phyloP scores from a whole-genome alignment of 495 filamentous ascomycete genomes.

The Hypoxylon crocopeplum region DNA sequence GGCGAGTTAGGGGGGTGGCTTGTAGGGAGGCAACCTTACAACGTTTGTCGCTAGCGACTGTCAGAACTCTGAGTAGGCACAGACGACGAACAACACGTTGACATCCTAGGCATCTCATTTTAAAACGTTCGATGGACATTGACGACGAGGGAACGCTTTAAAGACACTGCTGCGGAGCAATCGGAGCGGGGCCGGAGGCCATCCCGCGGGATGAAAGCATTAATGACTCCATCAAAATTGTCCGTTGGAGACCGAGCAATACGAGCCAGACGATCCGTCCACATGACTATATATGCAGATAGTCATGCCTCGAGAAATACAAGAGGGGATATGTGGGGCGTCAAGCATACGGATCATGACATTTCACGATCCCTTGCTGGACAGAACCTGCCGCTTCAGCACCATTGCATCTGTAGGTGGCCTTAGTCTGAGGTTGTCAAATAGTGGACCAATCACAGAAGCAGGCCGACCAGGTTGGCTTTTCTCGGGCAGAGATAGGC shows the following conservation, averaged over 20 bases:
- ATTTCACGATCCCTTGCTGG: slow-evolving; percentile 5
- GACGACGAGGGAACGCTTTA: slow-evolving; percentile 58
- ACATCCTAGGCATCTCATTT: slow-evolving; percentile 45
- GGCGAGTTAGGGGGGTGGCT: background rate
- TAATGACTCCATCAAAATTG: slow-evolving; percentile 13
- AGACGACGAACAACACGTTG: slow-evolving; percentile 45
- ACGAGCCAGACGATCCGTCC: slow-evolving; percentile 10
- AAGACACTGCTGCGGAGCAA: slow-evolving; percentile 44
- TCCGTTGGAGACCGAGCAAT: slow-evolving; percentile 10
- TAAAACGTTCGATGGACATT: slow-evolving; percentile 64
- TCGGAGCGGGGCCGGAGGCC: slow-evolving; percentile 21
- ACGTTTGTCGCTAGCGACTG: slow-evolving; percentile 30
- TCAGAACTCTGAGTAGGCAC: slow-evolving; percentile 35
- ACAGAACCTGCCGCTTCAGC: background rate
- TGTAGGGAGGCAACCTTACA: slow-evolving; percentile 7
- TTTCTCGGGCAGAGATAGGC: slow-evolving; percentile 22
- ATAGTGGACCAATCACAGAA: slow-evolving; percentile 10
- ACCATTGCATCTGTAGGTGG: slow-evolving; percentile 3
- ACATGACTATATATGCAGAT: slow-evolving; percentile 20
- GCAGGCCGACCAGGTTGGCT: slow-evolving; percentile 2
- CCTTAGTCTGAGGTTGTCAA: slow-evolving; percentile 2
- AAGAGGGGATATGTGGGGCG: slow-evolving; percentile 11
- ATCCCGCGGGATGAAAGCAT: slow-evolving; percentile 19
- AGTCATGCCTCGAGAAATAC: background rate
- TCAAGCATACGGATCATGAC: background rate